Conservation (phyloP, 1,284 basidiomycete species). For the Fomitopsis palustris region DNA sequence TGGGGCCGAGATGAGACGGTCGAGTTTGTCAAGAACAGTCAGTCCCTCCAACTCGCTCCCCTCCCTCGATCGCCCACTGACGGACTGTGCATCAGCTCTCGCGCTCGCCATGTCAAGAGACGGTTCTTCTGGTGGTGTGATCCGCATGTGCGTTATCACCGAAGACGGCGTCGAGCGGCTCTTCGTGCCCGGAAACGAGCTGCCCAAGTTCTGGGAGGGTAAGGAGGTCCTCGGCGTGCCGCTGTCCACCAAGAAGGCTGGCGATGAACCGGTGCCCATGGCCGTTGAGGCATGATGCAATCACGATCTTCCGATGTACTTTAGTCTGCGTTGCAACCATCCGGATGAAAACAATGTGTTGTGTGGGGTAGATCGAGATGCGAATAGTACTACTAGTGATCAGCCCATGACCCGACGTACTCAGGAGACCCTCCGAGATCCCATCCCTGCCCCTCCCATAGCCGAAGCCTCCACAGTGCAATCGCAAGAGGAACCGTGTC, state of each 20-base stretch:
- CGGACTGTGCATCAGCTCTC: slow-evolving; percentile 58
- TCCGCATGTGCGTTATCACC: slow-evolving; percentile 96
- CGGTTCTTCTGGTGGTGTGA: slow-evolving; percentile 96
- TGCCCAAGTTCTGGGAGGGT: slow-evolving; percentile 86
- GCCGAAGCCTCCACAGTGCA: slow-evolving; percentile 70
- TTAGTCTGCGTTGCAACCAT: neutral
- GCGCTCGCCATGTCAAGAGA: slow-evolving; percentile 97
- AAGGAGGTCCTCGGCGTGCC: slow-evolving; percentile 57
- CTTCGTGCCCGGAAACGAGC: slow-evolving; percentile 92
- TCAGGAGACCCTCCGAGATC: neutral
- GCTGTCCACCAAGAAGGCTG: slow-evolving; percentile 27
- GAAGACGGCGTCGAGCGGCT: slow-evolving; percentile 88
- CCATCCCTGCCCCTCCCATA: slow-evolving; percentile 60
- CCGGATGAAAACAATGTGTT: neutral
- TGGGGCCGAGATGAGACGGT: slow-evolving; percentile 91
- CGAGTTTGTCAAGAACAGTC: slow-evolving; percentile 95
- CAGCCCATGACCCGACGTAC: neutral
- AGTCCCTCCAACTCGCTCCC: slow-evolving; percentile 31
- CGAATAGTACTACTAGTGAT: slow-evolving; percentile 1
- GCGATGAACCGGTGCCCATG: slow-evolving; percentile 52
- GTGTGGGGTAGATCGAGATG: neutral
- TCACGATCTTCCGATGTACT: neutral
- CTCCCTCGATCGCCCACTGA: slow-evolving; percentile 5
- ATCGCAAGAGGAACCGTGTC: slow-evolving; percentile 62
- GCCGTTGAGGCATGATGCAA: slow-evolving; percentile 53